Evolutionary conservation across 179 eudicot species (phyloP), one percentile per base, ranked within the genome.

Genomic region (Drosera spatulata): DNA sequence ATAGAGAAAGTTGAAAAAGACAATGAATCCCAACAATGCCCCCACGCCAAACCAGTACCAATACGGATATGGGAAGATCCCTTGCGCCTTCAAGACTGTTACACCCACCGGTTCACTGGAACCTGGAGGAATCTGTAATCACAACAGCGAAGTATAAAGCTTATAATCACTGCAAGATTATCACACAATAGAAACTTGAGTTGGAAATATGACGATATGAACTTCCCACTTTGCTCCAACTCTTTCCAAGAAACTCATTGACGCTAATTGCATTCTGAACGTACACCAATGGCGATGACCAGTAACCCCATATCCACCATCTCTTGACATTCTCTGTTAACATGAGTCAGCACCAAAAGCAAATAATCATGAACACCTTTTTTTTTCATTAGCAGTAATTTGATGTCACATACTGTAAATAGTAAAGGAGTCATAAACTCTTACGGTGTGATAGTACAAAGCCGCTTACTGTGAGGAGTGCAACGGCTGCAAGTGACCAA

Each of bases 251-350:
- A 41, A 81, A 72, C 69, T 81, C 85, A 66, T 81, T 81, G 39
- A 68, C 71, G 14, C 56, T 22, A 37, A 81, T 48, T 40, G 82
- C 85, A 60, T 67, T 77, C 59, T 75, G 76, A 7, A 61, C 82
- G 52, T 81, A 81, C 82, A 70, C 75, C 70, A 80, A 39, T 3
- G 85, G 82, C 6, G 85, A 80, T 9, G 50, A 37, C 75, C 77
- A 80, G 55, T 69, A 81, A 59, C 80, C 85, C 85, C 85, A 81
- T 39, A 67, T 59, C 77, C 82, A 66, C 79, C 84, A 80, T 39
- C 67, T 71, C 65, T 74, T 69, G 44, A 80, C 68, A 37, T 68
- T 37, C 14, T 71, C 85, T 80, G 60, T 42, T n/a, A n/a, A n/a
- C n/a, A 45, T 4, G 5, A 5, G 48, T 45, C 5, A 45, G 9